Conservation (phyloP, 2,329 filamentous ascomycete species). For the Daldinia sp. region DNA sequence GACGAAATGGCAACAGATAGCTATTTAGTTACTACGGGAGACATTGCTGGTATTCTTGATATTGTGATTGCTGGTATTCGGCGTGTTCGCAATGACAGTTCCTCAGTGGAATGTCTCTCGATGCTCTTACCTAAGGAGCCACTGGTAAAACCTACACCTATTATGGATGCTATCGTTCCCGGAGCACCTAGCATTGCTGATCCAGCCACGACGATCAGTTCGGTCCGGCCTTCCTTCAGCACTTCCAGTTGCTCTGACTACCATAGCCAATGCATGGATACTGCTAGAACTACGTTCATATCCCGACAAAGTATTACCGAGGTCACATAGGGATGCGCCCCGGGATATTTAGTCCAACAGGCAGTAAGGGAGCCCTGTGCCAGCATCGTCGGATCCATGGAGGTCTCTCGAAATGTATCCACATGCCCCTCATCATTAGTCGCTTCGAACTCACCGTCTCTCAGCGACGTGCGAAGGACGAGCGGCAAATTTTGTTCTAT, state of each 20-base stretch:
- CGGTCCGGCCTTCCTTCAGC: conserved; percentile 47
- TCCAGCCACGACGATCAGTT: conserved; percentile 50
- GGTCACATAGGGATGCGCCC: conserved; percentile 47
- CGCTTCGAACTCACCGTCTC: conserved; percentile 35
- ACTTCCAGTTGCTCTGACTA: conserved; percentile 20
- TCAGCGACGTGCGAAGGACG: conserved; percentile 16
- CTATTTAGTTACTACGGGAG: conserved; percentile 47
- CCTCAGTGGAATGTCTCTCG: conserved; percentile 38
- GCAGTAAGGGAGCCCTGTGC: conserved; percentile 5
- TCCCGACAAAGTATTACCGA: conserved; percentile 52
- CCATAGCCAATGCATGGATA: conserved; percentile 1
- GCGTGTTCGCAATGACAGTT: conserved; percentile 34
- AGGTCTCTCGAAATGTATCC: conserved; percentile 23
- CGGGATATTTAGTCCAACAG: conserved; percentile 22
- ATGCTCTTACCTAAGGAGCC: conserved; percentile 41
- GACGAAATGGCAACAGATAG: conserved; percentile 22
- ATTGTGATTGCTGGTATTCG: conserved; percentile 48
- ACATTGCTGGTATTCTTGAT: conserved; percentile 51
- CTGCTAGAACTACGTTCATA: conserved; percentile 46
- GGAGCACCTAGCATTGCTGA: conserved; percentile 43
- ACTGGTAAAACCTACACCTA: conserved; percentile 39
- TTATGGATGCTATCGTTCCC: conserved; percentile 43
- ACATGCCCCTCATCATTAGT: conserved; percentile 19
- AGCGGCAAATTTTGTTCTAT: conserved; percentile 25
- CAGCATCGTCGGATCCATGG: conserved; percentile 11